phyloP scores from a whole-genome alignment of 306 rosid genomes.

The Luffa aegyptiaca region DNA sequence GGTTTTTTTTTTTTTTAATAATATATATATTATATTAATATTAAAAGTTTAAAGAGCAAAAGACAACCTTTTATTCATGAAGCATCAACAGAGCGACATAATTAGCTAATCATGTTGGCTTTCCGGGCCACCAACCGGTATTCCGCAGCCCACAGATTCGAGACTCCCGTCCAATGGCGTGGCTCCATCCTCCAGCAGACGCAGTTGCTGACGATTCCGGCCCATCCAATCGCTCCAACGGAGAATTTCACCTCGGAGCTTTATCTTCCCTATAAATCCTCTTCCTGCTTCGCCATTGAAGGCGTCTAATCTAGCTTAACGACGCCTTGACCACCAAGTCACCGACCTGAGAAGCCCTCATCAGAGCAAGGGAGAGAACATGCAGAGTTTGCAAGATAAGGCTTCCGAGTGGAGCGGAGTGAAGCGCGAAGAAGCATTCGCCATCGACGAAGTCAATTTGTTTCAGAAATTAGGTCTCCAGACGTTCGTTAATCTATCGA shows the following conservation, averaged over 20 bases:
- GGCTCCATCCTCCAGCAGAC: background rate
- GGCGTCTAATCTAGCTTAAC: background rate
- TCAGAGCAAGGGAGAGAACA: conserved; percentile 1
- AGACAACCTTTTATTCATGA: background rate
- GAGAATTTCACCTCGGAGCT: background rate
- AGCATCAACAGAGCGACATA: no score
- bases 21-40: no score
- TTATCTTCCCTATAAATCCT: background rate
- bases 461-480: conserved; percentile 63
- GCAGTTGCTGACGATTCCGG: background rate
- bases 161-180: background rate
- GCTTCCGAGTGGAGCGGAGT: conserved; percentile 87
- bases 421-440: conserved; percentile 40
- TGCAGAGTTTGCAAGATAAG: conserved; percentile 67
- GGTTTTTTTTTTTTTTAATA: no score
- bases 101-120: background rate
- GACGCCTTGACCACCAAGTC: background rate
- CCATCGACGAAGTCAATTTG: conserved; percentile 57
- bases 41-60: no score
- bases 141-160: conserved; percentile 1
- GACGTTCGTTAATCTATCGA: conserved; percentile 59
- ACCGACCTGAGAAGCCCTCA: background rate
- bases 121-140: background rate
- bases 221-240: background rate
- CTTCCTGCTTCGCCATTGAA: background rate